Evolutionary conservation across 2,329 filamentous ascomycete genomes (phyloP).

Genomic region (Monascus ruber): DNA sequence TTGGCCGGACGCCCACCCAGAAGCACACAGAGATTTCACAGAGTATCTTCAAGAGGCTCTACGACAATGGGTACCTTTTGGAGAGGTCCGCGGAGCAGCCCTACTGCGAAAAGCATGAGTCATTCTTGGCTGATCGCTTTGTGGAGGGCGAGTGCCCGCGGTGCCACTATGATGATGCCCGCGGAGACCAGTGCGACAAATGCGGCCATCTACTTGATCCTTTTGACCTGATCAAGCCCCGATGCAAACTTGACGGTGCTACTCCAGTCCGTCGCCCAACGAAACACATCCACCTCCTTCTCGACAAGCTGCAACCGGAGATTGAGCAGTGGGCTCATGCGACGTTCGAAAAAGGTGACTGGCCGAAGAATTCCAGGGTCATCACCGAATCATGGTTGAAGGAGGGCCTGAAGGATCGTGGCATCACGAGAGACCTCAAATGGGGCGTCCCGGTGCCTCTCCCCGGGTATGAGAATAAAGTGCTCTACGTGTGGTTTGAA

Average conservation of each 20-base stretch:
- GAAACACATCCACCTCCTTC: slow-evolving; percentile 79
- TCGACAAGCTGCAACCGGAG: slow-evolving; percentile 70
- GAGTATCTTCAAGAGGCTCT: slow-evolving; percentile 76
- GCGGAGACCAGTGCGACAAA: slow-evolving; percentile 64
- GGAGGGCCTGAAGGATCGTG: slow-evolving; percentile 76
- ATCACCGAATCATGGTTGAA: slow-evolving; percentile 39
- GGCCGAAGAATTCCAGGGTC: slow-evolving; percentile 33
- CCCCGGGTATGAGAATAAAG: slow-evolving; percentile 58
- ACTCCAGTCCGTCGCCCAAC: slow-evolving; percentile 70
- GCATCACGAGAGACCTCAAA: slow-evolving; percentile 84
- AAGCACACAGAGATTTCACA: slow-evolving; percentile 91
- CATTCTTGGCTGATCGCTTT: slow-evolving; percentile 70
- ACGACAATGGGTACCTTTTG: slow-evolving; percentile 77
- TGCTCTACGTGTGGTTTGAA: slow-evolving; percentile 90
- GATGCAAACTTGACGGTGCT: slow-evolving; percentile 81
- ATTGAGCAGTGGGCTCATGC: slow-evolving; percentile 68
- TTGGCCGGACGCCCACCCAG: slow-evolving; percentile 79
- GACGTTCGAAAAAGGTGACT: slow-evolving; percentile 56
- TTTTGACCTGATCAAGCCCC: slow-evolving; percentile 67
- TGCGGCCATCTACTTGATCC: slow-evolving; percentile 63
- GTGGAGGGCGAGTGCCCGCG: slow-evolving; percentile 38
- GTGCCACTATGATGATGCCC: slow-evolving; percentile 54
- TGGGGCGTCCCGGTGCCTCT: slow-evolving; percentile 63
- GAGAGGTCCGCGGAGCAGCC: slow-evolving; percentile 82
- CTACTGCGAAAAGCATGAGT: slow-evolving; percentile 58